Conservation (phyloP, 495 filamentous ascomycete species). For the Aspergillus campestris region DNA sequence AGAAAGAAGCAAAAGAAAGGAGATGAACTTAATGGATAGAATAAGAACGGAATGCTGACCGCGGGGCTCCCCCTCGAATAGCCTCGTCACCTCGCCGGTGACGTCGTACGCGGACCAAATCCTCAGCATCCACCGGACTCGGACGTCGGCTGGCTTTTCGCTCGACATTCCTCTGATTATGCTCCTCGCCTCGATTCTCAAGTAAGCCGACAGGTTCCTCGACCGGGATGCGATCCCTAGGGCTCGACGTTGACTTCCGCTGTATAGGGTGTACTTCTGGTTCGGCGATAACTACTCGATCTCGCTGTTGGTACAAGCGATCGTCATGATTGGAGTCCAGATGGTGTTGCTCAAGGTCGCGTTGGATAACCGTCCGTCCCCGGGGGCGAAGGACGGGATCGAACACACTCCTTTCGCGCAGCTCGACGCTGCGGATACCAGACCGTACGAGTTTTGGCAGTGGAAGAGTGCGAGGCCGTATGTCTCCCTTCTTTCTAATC, state of each 20-base stretch:
- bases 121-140: conserved; percentile 70
- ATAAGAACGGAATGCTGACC: conserved; percentile 10
- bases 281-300: conserved; percentile 77
- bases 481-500: conserved; percentile 16
- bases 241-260: background rate
- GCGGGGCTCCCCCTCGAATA: conserved; percentile 8
- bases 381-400: conserved; percentile 44
- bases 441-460: conserved; percentile 92
- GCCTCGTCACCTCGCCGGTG: conserved; percentile 71
- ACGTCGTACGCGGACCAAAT: conserved; percentile 91
- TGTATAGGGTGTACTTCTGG: conserved; percentile 80
- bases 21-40: background rate
- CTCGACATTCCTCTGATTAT: conserved; percentile 93
- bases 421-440: conserved; percentile 18
- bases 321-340: conserved; percentile 83
- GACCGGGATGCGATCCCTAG: background rate
- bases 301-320: conserved; percentile 72
- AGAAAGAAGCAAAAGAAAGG: too few species aligned
- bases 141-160: conserved; percentile 82
- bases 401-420: conserved; percentile 34
- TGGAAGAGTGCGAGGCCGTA: conserved; percentile 78
- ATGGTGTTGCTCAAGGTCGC: conserved; percentile 79
- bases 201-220: conserved; percentile 42
- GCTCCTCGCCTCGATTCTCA: conserved; percentile 86
- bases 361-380: conserved; percentile 73